Evolutionary conservation across 176 grass and related monocot species (phyloP), one percentile per base, ranked within the genome.

Genomic region (Typha latifolia): DNA sequence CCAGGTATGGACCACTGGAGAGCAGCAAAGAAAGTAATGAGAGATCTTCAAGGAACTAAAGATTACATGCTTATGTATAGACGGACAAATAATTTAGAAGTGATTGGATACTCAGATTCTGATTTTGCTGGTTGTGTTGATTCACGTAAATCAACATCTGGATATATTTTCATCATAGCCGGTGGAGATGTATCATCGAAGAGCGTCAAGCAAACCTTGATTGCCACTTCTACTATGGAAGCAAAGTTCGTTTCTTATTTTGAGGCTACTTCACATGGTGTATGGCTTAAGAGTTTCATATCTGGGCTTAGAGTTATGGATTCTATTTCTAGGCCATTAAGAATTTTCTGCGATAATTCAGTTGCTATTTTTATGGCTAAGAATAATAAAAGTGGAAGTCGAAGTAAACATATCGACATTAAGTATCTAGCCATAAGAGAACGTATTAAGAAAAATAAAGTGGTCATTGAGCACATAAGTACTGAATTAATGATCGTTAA

Each of bases 81-180:
- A 48, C 11, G 14, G 5, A 20, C 52, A 32, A 1, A 73, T 49
- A 14, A 49, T 3, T n/a, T 73, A 11, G 4, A 73, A 21, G 13
- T 73, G 12, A 20, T 73, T 32, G 52, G 70, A 62, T 63, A 73
- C 15, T 55, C 6, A 8, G 55, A 73, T 62, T 31, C 14, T 0
- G 6, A 63, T 26, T 73, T 73, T 13, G 14, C 4, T 4, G 24
- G 15, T 0, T 73, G 55, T 49, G 1, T 47, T 37, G 31, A 63
- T 43, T 24, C 2, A 48, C 1, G 12, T 14, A 63, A 73, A 47
- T 63, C 14, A 49, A 73, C 51, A 11, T 21, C 26, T 34, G 55
- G 29, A 12, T 63, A 62, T 61, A 73, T 73, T 49, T 62, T 63
- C 12, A 22, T 65, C 1, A 10, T 47, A 18, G 63, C 0, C 10